phyloP scores from a whole-genome alignment of 1,139 yeast genomes.

The Sporopachydermia cereana region DNA sequence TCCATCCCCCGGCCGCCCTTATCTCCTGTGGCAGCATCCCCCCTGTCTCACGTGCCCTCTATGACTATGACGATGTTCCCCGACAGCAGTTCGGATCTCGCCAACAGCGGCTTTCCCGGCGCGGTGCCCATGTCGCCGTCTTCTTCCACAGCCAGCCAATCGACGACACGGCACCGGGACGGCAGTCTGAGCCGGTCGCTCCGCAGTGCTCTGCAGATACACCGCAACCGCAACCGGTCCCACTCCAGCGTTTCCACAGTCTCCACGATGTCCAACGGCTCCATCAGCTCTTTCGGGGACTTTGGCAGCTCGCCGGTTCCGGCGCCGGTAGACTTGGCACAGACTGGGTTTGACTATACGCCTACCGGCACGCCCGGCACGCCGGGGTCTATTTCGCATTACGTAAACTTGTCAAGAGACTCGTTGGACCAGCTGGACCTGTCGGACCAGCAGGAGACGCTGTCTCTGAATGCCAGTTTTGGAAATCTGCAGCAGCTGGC shows the following conservation, averaged over 20 bases:
- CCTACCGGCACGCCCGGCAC: background rate
- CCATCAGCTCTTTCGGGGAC: conserved; percentile 1
- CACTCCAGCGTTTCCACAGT: conserved; percentile 2
- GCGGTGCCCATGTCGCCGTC: background rate
- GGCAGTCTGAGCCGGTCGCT: conserved; percentile 3
- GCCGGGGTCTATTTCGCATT: background rate
- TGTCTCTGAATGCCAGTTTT: no score
- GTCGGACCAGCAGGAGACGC: background rate
- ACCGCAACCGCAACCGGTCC: background rate
- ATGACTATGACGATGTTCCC: conserved; percentile 1
- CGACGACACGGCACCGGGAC: conserved; percentile 7
- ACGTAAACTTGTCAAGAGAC: background rate
- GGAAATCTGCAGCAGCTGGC: background rate
- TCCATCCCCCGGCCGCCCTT: background rate
- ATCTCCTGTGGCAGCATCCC: conserved; percentile 4
- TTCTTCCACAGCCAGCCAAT: conserved; percentile 9
- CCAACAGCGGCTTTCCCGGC: conserved; percentile 10
- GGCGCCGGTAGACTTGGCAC: background rate
- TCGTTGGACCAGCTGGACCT: background rate
- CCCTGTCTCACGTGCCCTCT: background rate
- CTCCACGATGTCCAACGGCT: conserved; percentile 1
- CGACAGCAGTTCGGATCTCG: conserved; percentile 6
- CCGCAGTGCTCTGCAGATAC: background rate
- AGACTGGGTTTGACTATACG: background rate
- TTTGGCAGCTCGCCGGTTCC: background rate